Conservation (phyloP, 805 yeast species). For the Candida yuanshanica region DNA sequence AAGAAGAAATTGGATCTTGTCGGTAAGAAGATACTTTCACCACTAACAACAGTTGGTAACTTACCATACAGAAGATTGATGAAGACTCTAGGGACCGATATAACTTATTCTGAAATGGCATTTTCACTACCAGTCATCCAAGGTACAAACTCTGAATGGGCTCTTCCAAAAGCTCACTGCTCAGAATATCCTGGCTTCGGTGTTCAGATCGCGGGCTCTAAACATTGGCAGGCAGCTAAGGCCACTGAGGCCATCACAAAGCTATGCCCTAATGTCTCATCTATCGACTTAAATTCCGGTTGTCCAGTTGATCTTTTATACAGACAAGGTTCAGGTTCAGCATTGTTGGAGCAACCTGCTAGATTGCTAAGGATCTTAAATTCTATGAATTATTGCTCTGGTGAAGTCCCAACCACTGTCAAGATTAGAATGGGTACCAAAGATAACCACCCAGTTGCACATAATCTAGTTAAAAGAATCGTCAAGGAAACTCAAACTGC, state of each 20-base stretch:
- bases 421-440: slow-evolving; percentile 89
- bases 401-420: slow-evolving; percentile 88
- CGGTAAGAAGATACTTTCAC: slow-evolving; percentile 84
- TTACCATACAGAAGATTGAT: slow-evolving; percentile 90
- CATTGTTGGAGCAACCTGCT: slow-evolving; percentile 84
- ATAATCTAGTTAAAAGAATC: slow-evolving; percentile 61
- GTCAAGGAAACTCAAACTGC: slow-evolving; percentile 78
- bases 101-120: slow-evolving; percentile 96
- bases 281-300: slow-evolving; percentile 89
- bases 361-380: slow-evolving; percentile 70
- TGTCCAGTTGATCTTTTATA: slow-evolving; percentile 96
- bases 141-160: slow-evolving; percentile 96
- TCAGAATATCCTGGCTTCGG: slow-evolving; percentile 87
- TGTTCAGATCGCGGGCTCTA: slow-evolving; percentile 85
- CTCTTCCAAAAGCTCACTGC: slow-evolving; percentile 82
- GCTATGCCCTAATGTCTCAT: slow-evolving; percentile 59
- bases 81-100: slow-evolving; percentile 86
- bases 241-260: slow-evolving; percentile 76
- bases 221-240: slow-evolving; percentile 90
- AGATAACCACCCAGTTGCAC: slow-evolving; percentile 87
- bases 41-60: slow-evolving; percentile 96
- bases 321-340: slow-evolving; percentile 94
- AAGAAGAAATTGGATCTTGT: slow-evolving; percentile 67
- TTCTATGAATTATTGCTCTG: slow-evolving; percentile 84
- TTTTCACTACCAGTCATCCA: slow-evolving; percentile 77